A percentile compares a stretch with the other conserved stretches of the same genome.
Evolutionary conservation across 2,329 filamentous ascomycete genomes (phyloP).

Genomic region (Thelonectria olida): DNA sequence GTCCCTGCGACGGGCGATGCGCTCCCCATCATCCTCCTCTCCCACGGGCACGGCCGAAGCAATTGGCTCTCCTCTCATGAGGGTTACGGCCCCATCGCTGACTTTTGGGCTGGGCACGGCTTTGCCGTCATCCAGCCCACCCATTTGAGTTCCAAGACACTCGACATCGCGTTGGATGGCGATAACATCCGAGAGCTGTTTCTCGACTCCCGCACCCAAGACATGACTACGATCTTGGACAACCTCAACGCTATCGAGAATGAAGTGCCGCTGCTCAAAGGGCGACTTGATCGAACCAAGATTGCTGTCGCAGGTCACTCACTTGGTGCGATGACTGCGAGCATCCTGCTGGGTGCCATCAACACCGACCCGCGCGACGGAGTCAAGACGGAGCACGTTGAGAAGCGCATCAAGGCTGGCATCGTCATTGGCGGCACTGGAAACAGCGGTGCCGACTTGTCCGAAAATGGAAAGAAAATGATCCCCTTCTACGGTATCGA

Average conservation of each 20-base stretch:
- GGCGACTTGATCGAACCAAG: constrained; percentile 32
- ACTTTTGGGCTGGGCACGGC: constrained; percentile 40
- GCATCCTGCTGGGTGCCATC: constrained; percentile 28
- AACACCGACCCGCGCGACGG: constrained; percentile 37
- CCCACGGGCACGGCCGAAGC: constrained; percentile 40
- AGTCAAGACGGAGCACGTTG: constrained; percentile 11
- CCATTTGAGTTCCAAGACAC: constrained; percentile 33
- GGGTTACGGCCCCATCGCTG: constrained; percentile 36
- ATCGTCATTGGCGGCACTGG: constrained; percentile 37
- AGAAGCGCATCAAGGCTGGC: constrained; percentile 38
- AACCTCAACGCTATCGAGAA: constrained; percentile 35
- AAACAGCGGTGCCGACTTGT: constrained; percentile 23
- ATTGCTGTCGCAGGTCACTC: constrained; percentile 39
- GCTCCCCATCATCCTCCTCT: constrained; percentile 38
- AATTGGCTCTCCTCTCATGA: constrained; percentile 39
- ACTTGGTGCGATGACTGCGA: constrained; percentile 31
- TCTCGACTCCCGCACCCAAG: constrained; percentile 32
- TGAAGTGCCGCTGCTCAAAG: constrained; percentile 33
- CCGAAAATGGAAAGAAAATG: constrained; percentile 19
- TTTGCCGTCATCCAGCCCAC: constrained; percentile 43
- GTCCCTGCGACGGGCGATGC: constrained; percentile 19
- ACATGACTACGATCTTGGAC: constrained; percentile 37
- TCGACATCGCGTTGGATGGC: constrained; percentile 4
- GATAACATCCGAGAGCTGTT: constrained; percentile 30
- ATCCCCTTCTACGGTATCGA: constrained; percentile 32